These are phyloP conservation scores for Ministeria vibrans DNA, from an alignment of 78 protist genomes.

Conservation along the genomic window DNA sequence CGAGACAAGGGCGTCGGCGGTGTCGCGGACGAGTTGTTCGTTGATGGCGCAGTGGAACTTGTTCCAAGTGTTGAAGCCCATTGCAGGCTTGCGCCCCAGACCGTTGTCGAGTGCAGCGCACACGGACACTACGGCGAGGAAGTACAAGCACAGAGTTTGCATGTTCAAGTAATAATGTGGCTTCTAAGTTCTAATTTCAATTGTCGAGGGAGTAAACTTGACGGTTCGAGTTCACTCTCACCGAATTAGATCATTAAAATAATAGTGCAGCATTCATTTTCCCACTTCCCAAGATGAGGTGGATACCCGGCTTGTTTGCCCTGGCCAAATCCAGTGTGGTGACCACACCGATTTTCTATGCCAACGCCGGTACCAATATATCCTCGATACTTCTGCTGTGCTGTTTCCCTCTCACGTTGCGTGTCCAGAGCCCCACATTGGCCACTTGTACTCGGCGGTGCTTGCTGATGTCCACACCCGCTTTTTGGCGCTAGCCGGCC, in stretches of 20 bases:
- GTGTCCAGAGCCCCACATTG: slow-evolving; percentile 56
- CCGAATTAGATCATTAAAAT: too few relatives aligned
- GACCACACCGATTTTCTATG: slow-evolving; percentile 96
- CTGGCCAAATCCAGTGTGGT: slow-evolving; percentile 9
- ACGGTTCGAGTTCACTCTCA: too few relatives aligned
- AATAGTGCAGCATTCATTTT: too few relatives aligned
- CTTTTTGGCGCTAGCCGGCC: slow-evolving; percentile 30
- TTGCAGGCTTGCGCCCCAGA: background rate
- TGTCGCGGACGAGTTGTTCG: slow-evolving; percentile 14
- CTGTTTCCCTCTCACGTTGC: background rate
- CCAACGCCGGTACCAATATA: slow-evolving; percentile 73
- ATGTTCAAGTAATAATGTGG: too few relatives aligned
- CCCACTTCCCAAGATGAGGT: too few relatives aligned
- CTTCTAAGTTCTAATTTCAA: too few relatives aligned
- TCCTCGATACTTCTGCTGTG: background rate
- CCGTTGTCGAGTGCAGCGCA: background rate
- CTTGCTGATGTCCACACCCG: slow-evolving; percentile 74
- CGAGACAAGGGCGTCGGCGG: slow-evolving; percentile 26
- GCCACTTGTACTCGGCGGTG: slow-evolving; percentile 83
- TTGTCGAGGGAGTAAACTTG: too few relatives aligned
- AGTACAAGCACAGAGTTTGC: too few relatives aligned
- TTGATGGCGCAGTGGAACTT: slow-evolving; percentile 33
- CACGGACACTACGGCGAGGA: background rate
- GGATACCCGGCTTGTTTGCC: too few relatives aligned
- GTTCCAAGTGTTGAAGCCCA: slow-evolving; percentile 42